Evolutionary conservation across 441 rosid genomes (phyloP), one percentile per base, ranked within the genome.

Genomic region (Eruca vesicaria): DNA sequence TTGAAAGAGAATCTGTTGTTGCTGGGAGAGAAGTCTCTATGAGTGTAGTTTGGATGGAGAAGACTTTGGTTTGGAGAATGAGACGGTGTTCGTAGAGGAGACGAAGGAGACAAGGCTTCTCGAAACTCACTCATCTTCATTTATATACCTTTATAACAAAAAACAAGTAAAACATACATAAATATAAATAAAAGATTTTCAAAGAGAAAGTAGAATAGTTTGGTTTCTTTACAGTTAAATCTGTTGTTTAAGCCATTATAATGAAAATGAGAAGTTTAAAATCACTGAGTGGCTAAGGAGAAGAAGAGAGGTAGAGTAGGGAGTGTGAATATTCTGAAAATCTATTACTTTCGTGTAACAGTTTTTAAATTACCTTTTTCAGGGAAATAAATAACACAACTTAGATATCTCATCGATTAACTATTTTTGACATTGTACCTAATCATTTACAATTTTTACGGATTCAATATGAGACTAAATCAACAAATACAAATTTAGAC

Each of bases 1-100:
- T 56, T 81, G 26, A 79, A 72, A 71, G 88, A 84, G 77, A 85
- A 79, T 23, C 78, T 82, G 69, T 80, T 82, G 48, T 1, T 66
- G 6, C 0, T 57, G 2, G 66, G 43, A 2, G 81, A 72, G 29
- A 63, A 72, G 12, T 77, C 80, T 65, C 73, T 73, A 38, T 60
- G 36, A 4, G 60, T 29, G 7, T 53, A 9, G 62, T 41, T 76
- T 63, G 65, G 79, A 41, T 38, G 56, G 20, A 21, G 52, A 5
- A 35, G n/a, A 63, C 48, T 50, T 16, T 21, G 9, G 31, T 69
- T 73, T 0, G 72, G 66, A 18, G 80, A 72, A 12, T 71, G 72
- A 0, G 62, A 71, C 1, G 76, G 72, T 14, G 72, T 70, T 63
- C 59, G 9, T 16, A 58, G 20, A 45, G 80, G 69, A 48, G 53